phyloP scores from a whole-genome alignment of 805 yeast species.

The Candida bentonensis region DNA sequence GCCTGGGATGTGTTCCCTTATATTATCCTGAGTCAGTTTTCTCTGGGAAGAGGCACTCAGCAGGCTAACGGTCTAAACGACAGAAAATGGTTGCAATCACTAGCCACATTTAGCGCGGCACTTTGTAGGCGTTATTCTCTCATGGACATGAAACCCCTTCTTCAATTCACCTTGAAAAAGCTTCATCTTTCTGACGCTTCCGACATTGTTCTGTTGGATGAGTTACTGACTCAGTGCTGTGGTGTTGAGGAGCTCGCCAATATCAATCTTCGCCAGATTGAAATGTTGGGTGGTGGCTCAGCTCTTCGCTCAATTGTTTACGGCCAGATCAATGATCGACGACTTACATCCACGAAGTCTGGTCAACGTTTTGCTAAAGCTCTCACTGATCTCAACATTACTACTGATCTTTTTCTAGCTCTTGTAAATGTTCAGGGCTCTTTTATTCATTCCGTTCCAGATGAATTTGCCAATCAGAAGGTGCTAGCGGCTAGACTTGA shows the following conservation, averaged over 20 bases:
- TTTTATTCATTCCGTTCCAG: slow-evolving; percentile 1
- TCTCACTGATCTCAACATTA: slow-evolving; percentile 26
- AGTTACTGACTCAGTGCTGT: slow-evolving; percentile 56
- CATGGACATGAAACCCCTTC: slow-evolving; percentile 50
- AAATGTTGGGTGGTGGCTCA: slow-evolving; percentile 49
- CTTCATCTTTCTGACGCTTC: slow-evolving; percentile 46
- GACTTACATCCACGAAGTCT: slow-evolving; percentile 34
- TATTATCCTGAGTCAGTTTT: slow-evolving; percentile 55
- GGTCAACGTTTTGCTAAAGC: slow-evolving; percentile 36
- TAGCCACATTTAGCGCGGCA: slow-evolving; percentile 66
- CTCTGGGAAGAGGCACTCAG: slow-evolving; percentile 49
- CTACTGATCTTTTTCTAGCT: slow-evolving; percentile 54
- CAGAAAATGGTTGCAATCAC: slow-evolving; percentile 69
- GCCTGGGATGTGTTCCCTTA: slow-evolving; percentile 80
- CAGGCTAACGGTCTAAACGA: slow-evolving; percentile 74
- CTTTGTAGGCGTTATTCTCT: slow-evolving; percentile 39
- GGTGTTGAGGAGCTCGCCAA: slow-evolving; percentile 64
- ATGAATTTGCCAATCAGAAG: slow-evolving; percentile 41
- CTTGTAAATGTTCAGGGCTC: slow-evolving; percentile 33
- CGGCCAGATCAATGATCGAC: slow-evolving; percentile 28
- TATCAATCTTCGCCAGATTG: slow-evolving; percentile 49
- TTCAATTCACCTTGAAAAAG: slow-evolving; percentile 46
- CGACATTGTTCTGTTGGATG: slow-evolving; percentile 51
- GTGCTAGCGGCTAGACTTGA: slow-evolving; percentile 59
- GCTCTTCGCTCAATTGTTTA: slow-evolving; percentile 24